Percentiles rank a stretch among this genome's conserved stretches.
These are phyloP conservation scores for Daldinia eschscholtzii DNA, from an alignment of 2,329 filamentous ascomycete species.

Conservation along the genomic window DNA sequence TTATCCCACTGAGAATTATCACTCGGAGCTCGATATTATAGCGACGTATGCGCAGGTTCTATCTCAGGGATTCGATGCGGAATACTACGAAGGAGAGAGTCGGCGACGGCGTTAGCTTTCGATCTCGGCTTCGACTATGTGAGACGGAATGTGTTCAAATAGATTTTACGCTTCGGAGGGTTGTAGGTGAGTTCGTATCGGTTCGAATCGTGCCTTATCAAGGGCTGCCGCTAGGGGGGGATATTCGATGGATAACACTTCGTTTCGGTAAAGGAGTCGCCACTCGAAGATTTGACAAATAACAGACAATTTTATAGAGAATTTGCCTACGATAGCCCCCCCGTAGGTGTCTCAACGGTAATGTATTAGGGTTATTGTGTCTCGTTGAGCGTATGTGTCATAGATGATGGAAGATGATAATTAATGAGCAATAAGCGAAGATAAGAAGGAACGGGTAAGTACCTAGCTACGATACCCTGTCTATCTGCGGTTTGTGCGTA, in stretches of 20 bases:
- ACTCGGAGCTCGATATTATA: slow-evolving; percentile 7
- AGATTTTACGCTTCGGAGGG: slow-evolving; percentile 10
- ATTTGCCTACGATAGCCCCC: neutral
- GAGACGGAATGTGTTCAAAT: neutral
- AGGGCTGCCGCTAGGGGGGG: neutral
- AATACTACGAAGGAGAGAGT: slow-evolving; percentile 2
- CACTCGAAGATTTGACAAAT: neutral
- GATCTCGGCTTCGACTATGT: slow-evolving; percentile 6
- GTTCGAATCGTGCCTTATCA: slow-evolving; percentile 18
- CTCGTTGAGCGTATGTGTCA: slow-evolving; percentile 19
- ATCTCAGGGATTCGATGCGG: slow-evolving; percentile 10
- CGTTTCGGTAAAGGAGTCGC: neutral
- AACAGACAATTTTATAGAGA: neutral
- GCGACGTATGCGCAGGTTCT: slow-evolving; percentile 14
- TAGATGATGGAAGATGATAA: slow-evolving; percentile 1
- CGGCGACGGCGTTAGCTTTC: slow-evolving; percentile 13
- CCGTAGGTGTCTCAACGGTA: neutral
- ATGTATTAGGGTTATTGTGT: neutral
- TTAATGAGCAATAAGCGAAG: slow-evolving; percentile 23
- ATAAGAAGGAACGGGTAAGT: slow-evolving; percentile 17
- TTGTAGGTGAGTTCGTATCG: slow-evolving; percentile 11
- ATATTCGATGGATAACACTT: slow-evolving; percentile 4
- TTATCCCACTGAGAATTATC: slow-evolving; percentile 30
- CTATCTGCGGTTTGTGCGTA: slow-evolving; percentile 29
- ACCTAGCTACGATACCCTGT: slow-evolving; percentile 4